Base-by-base conservation (phyloP, 2,329 filamentous ascomycete genomes). In the Hypoxylon sp. region DNA sequence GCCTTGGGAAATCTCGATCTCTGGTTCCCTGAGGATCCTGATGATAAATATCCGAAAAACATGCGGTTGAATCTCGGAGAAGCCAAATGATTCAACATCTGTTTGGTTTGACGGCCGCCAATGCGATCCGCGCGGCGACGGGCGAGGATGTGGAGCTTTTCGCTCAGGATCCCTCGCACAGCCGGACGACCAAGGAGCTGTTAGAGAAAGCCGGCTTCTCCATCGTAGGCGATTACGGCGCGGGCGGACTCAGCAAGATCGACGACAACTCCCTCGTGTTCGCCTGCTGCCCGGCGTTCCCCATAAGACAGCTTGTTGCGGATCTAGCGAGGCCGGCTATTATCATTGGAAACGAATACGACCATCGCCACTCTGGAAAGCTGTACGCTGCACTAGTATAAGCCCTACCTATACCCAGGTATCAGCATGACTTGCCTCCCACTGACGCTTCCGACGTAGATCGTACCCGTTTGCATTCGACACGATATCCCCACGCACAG, bases 281-380 rank as follows among this genome's bases (percentile, higher is more conserved):
- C 44, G 78, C 75, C 0, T 61, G 75, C 7, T 72, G 67, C 18
- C 69, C 77, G 0, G 71, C 73, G 30, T 69, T 76, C 0, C 77
- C 78, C 0, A 72, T 79, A 1, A 74, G 74, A 42, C 76, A 80
- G 60, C 75, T 80, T 26, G 67, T 80, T 18, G 73, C 76, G 14
- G 79, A 80, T 68, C 65, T 77, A 32, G 74, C 75, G 22, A 74
- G 74, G 33, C 78, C 78, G 2, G 73, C 45, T 11, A 11, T 61
- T 3, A 59, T 69, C 14, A 58, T 68, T 14, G 44, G 36, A 24
- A 56, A n/a, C 18, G 2, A 11, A 4, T 9, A n/a, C n/a, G 3
- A 14, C 9, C 30, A 16, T 57, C 12, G 4, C 30, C 7, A 49
- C 16, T n/a, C n/a, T 24, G 22, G 28, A 9, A 9, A 57, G 5